A percentile compares a stretch with the other conserved stretches of the same genome.
Conservation (phyloP, 257 asterid species). For the Solanum pinnatisectum region DNA sequence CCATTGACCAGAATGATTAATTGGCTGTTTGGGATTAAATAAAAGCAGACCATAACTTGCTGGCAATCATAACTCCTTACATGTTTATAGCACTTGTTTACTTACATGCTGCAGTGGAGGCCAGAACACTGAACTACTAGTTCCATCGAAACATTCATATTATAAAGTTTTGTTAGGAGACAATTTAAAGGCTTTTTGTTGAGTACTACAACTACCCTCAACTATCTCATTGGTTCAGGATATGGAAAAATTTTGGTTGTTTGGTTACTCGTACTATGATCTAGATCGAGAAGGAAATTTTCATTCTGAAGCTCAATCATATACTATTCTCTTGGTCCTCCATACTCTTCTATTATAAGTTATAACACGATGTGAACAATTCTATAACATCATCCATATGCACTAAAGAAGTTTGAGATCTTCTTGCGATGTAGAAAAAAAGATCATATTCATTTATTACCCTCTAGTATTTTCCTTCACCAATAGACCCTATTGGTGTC, state of each 20-base stretch:
- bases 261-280: not conserved
- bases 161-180: not conserved
- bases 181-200: not conserved
- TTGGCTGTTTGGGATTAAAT: not conserved
- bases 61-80: not conserved
- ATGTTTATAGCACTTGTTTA: not conserved
- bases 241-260: not conserved
- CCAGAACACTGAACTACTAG: not conserved
- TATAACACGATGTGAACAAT: not conserved
- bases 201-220: not conserved
- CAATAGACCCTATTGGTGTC: not conserved
- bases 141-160: not conserved
- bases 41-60: not conserved
- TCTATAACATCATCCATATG: not conserved
- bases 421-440: not conserved
- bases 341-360: not conserved
- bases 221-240: not conserved
- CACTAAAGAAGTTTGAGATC: not conserved
- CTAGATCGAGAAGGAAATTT: not conserved
- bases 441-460: not conserved
- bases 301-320: not conserved
- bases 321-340: not conserved
- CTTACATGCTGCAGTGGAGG: not conserved
- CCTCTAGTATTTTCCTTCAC: not conserved
- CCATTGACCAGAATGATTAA: not conserved